Evolutionary conservation across 108 stramenopile species (phyloP).

Genomic region (Discostella pseudostelligera): DNA sequence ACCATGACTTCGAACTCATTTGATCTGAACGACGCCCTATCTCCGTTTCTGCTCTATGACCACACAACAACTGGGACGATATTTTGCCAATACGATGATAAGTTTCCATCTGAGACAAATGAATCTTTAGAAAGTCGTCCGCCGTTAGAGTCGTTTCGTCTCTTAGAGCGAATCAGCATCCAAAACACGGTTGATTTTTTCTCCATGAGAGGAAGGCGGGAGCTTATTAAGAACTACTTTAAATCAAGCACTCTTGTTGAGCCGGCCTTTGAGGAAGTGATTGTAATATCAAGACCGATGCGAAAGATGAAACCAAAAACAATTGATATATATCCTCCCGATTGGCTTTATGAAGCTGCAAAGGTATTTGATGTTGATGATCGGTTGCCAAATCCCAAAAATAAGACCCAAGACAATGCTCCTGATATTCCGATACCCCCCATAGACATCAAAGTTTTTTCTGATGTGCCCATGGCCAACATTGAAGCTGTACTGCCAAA

Average conservation of each 20-base stretch:
- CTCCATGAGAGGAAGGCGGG: conserved; percentile 49
- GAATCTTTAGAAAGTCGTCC: conserved; percentile 1
- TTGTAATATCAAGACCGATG: conserved; percentile 70
- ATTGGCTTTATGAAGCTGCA: conserved; percentile 59
- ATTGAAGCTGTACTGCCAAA: conserved; percentile 74
- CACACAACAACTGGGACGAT: conserved; percentile 24
- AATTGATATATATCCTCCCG: conserved; percentile 35
- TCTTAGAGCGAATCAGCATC: conserved; percentile 78
- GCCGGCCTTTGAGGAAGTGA: conserved; percentile 80
- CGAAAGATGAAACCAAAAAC: conserved; percentile 24
- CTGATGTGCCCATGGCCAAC: conserved; percentile 83
- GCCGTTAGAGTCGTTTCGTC: conserved; percentile 23
- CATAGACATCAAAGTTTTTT: conserved; percentile 71
- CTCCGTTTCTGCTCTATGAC: conserved; percentile 62
- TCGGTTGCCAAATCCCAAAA: conserved; percentile 26
- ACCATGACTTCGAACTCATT: conserved; percentile 14
- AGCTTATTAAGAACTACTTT: conserved; percentile 54
- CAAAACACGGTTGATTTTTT: conserved; percentile 73
- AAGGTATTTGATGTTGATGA: conserved; percentile 78
- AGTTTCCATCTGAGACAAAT: too few relatives aligned
- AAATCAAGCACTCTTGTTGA: conserved; percentile 66
- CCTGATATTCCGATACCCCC: conserved; percentile 30
- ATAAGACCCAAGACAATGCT: conserved; percentile 1
- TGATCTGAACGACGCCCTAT: conserved; percentile 49
- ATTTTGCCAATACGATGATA: conserved; percentile 51